A percentile compares a stretch with the other conserved stretches of the same genome.
Evolutionary conservation across 257 asterid species (phyloP).

Genomic region (Ballota nigra): DNA sequence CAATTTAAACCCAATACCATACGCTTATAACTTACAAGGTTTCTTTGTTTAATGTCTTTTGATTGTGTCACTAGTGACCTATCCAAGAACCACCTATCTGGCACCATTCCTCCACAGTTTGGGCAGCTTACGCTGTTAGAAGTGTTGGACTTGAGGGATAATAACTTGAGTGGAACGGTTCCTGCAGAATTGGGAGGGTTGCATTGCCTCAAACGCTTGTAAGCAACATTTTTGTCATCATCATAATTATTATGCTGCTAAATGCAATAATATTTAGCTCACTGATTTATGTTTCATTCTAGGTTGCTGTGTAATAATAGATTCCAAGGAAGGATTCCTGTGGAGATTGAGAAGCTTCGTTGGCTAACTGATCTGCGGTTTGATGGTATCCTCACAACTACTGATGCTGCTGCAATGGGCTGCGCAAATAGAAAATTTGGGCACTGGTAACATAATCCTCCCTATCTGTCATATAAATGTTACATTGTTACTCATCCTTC

Average conservation of each 20-base stretch:
- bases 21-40: background rate
- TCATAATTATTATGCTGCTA: background rate
- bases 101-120: slow-evolving; percentile 65
- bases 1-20: background rate
- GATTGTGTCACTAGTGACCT: slow-evolving; percentile 42
- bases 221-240: slow-evolving; percentile 25
- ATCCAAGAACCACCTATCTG: slow-evolving; percentile 68
- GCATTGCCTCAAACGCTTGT: slow-evolving; percentile 59
- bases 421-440: slow-evolving; percentile 74
- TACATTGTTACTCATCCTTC: background rate
- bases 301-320: slow-evolving; percentile 75
- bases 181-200: slow-evolving; percentile 75
- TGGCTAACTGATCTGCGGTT: slow-evolving; percentile 53
- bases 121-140: slow-evolving; percentile 62
- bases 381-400: slow-evolving; percentile 48
- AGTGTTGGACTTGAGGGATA: slow-evolving; percentile 76
- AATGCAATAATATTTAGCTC: slow-evolving; percentile 6
- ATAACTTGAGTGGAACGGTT: slow-evolving; percentile 63
- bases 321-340: slow-evolving; percentile 69
- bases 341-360: slow-evolving; percentile 62
- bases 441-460: slow-evolving; percentile 48
- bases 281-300: slow-evolving; percentile 27
- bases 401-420: slow-evolving; percentile 45
- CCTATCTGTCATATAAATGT: background rate
- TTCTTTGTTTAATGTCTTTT: slow-evolving; percentile 17